Conservation (phyloP, 495 filamentous ascomycete species). For the Friedmanniomyces endolithicus region DNA sequence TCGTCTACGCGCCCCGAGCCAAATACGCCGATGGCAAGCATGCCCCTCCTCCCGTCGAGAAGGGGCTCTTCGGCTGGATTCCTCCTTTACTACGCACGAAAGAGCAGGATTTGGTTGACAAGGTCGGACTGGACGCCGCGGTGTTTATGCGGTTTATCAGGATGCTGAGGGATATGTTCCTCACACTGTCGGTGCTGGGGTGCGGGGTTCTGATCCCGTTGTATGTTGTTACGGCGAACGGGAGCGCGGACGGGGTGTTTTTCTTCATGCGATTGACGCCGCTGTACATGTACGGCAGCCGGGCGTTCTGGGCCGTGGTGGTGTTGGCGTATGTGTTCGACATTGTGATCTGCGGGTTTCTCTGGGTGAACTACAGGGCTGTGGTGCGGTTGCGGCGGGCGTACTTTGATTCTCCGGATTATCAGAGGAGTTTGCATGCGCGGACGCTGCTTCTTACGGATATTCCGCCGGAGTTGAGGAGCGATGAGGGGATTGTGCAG, state of each 20-base stretch:
- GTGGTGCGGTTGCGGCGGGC: slow-evolving; percentile 56
- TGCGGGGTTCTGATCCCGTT: slow-evolving; percentile 73
- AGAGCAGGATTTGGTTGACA: slow-evolving; percentile 61
- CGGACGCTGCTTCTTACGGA: slow-evolving; percentile 89
- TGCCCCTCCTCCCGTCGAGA: slow-evolving; percentile 80
- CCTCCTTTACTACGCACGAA: slow-evolving; percentile 60
- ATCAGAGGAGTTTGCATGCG: slow-evolving; percentile 76
- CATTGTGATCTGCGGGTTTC: slow-evolving; percentile 58
- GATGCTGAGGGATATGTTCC: slow-evolving; percentile 89
- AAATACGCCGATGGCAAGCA: slow-evolving; percentile 88
- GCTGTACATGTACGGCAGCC: slow-evolving; percentile 42
- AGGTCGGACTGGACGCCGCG: slow-evolving; percentile 78
- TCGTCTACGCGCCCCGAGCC: slow-evolving; percentile 89
- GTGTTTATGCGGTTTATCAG: slow-evolving; percentile 78
- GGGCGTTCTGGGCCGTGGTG: slow-evolving; percentile 66
- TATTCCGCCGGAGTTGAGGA: slow-evolving; percentile 57
- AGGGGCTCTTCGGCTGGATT: slow-evolving; percentile 76
- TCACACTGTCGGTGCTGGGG: slow-evolving; percentile 57
- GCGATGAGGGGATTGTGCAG: slow-evolving; percentile 75
- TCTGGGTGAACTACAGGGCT: slow-evolving; percentile 81
- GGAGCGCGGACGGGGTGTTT: slow-evolving; percentile 4
- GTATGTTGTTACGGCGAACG: slow-evolving; percentile 49
- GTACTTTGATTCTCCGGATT: slow-evolving; percentile 81
- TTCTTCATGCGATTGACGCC: slow-evolving; percentile 44
- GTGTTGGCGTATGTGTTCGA: slow-evolving; percentile 69